phyloP scores from a whole-genome alignment of 2,329 filamentous ascomycete species.

The Lecanoromycetidae sp. region DNA sequence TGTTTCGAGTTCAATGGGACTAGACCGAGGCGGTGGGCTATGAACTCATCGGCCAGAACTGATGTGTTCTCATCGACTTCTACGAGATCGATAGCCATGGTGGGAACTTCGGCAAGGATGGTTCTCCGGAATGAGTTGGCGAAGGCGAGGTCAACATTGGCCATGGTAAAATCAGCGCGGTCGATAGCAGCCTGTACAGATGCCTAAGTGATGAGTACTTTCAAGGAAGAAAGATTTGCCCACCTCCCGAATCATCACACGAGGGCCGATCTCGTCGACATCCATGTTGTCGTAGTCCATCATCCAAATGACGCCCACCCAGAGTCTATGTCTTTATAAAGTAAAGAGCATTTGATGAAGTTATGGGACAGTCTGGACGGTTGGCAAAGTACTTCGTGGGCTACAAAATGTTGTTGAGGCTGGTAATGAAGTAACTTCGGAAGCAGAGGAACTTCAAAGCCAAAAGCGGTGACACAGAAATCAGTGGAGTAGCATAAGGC shows the following conservation, averaged over 20 bases:
- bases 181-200: slow-evolving; percentile 56
- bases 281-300: slow-evolving; percentile 40
- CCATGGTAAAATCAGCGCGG: slow-evolving; percentile 83
- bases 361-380: neutral
- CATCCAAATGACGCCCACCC: slow-evolving; percentile 17
- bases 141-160: slow-evolving; percentile 77
- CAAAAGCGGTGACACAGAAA: neutral
- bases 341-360: neutral
- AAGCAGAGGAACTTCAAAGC: no score
- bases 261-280: slow-evolving; percentile 33
- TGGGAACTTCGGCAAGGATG: slow-evolving; percentile 88
- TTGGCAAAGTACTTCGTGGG: no score
- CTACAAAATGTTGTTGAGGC: no score
- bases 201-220: slow-evolving; percentile 17
- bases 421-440: no score
- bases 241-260: slow-evolving; percentile 38
- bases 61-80: slow-evolving; percentile 88
- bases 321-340: neutral
- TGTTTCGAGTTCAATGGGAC: slow-evolving; percentile 78
- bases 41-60: slow-evolving; percentile 92
- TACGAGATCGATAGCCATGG: slow-evolving; percentile 86
- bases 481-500: neutral
- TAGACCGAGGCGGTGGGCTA: slow-evolving; percentile 81
- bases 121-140: slow-evolving; percentile 85
- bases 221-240: slow-evolving; percentile 10